Evolutionary conservation across 2,329 filamentous ascomycete genomes (phyloP), one percentile per base, ranked within the genome.

Genomic region (Aspergillus glaucus): DNA sequence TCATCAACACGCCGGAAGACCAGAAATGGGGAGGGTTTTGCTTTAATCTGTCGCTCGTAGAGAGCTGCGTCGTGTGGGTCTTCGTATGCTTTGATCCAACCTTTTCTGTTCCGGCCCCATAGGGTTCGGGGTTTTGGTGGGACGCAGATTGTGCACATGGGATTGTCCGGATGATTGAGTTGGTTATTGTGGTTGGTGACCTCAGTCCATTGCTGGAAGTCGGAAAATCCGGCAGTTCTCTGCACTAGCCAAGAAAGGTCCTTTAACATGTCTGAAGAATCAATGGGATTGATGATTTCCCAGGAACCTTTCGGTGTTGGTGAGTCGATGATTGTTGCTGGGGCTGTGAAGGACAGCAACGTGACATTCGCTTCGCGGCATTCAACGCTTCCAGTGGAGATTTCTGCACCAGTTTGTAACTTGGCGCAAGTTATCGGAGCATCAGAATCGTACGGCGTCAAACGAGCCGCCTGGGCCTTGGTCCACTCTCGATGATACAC

Each of bases 1-100:
- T 60, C 53, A 32, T 65, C 58, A 43, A 69, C 55, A 30, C 57
- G 53, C 22, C 68, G 57, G 28, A 73, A 71, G 1, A 70, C 65
- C 15, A 70, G 52, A 41, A 78, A 74, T 2, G 73, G 60, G 0
- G 64, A 45, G 2, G 77, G 74, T 10, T 74, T 67, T 15, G 61
- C 60, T 55, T 82, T 82, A 9, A 79, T 58, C 1, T 67, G 65
- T 34, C 69, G 67, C 56, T 83, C 80, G 51, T 75, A 81, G 0
- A 60, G 49, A 2, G 72, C 74, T 26, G 79, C 78, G 50, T 74
- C 69, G 48, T 71, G 59, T 0, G 74, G 71, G 53, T 82, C 72
- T 56, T 82, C 80, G 44, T 74, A 75, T 1, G 76, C 69, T 12
- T 64, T 65, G 17, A 76, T 50, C 12, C 50, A 52, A 5, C 61